These are phyloP conservation scores for Ceratorhiza oryzae-sativae DNA, from an alignment of 1,284 basidiomycete genomes.

Conservation along the genomic window DNA sequence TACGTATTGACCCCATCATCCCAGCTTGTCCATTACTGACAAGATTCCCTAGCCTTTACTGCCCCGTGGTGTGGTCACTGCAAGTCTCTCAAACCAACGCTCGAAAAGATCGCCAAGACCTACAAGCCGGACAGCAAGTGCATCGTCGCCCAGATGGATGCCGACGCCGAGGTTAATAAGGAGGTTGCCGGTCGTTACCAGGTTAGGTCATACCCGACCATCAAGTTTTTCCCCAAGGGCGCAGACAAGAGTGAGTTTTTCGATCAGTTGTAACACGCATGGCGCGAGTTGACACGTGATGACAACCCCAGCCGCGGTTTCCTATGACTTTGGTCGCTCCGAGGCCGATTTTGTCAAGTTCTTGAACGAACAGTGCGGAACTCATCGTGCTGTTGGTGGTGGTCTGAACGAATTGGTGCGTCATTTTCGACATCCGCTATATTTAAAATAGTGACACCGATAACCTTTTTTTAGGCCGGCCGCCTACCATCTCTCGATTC, in stretches of 20 bases:
- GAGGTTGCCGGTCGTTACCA: slow-evolving; percentile 77
- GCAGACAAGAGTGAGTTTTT: slow-evolving; percentile 40
- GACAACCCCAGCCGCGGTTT: slow-evolving; percentile 63
- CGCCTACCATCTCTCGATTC: slow-evolving; percentile 79
- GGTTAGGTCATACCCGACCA: slow-evolving; percentile 82
- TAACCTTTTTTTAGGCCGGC: slow-evolving; percentile 65
- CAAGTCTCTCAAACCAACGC: slow-evolving; percentile 85
- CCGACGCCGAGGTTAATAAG: slow-evolving; percentile 82
- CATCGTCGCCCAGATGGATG: slow-evolving; percentile 89
- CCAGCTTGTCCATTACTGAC: not conserved
- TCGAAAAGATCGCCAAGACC: slow-evolving; percentile 82
- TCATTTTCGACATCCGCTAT: slow-evolving; percentile 23
- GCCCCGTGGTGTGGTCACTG: slow-evolving; percentile 75
- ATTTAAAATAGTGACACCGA: not conserved
- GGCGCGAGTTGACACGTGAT: too few species aligned
- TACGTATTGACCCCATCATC: slow-evolving; percentile 16
- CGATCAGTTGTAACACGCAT: not conserved
- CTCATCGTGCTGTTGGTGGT: slow-evolving; percentile 82
- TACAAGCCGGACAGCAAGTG: slow-evolving; percentile 85
- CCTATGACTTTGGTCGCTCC: slow-evolving; percentile 72
- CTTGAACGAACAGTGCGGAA: slow-evolving; percentile 90
- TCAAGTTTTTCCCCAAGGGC: slow-evolving; percentile 92
- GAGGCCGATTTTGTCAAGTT: slow-evolving; percentile 74
- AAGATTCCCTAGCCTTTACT: slow-evolving; percentile 67
- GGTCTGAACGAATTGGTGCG: slow-evolving; percentile 74